These are phyloP conservation scores for Fonsecaea multimorphosa DNA, from an alignment of 2,329 filamentous ascomycete species.

Conservation along the genomic window DNA sequence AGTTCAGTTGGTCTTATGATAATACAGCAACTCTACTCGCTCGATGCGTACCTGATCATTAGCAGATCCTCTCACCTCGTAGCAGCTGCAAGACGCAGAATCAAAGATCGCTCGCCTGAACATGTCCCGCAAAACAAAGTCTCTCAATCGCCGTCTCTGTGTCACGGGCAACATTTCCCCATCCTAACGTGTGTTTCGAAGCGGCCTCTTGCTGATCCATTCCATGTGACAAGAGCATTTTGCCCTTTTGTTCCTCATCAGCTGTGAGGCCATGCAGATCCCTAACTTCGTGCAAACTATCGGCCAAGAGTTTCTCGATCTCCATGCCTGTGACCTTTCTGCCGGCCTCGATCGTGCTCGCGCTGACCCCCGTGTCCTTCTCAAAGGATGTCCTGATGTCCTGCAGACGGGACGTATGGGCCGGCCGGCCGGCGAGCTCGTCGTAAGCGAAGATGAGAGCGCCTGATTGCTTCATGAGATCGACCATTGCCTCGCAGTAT, in stretches of 20 bases:
- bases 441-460: conserved; percentile 27
- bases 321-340: conserved; percentile 22
- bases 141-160: conserved; percentile 27
- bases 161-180: conserved; percentile 30
- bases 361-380: conserved; percentile 26
- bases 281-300: conserved; percentile 28
- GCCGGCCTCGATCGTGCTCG: conserved; percentile 27
- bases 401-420: conserved; percentile 19
- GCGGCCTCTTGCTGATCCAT: conserved; percentile 4
- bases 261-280: conserved; percentile 13
- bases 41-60: background rate
- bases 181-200: conserved; percentile 22
- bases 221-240: conserved; percentile 25
- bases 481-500: conserved; percentile 23
- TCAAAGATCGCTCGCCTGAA: conserved; percentile 2
- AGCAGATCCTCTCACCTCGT: background rate
- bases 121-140: conserved; percentile 27
- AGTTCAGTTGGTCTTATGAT: too few relatives aligned
- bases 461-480: conserved; percentile 27
- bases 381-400: conserved; percentile 24
- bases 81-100: background rate
- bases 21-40: background rate
- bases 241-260: conserved; percentile 31
- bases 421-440: conserved; percentile 17
- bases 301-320: conserved; percentile 27